Evolutionary conservation across 371 early-diverging fungal species (phyloP), one percentile per base, ranked within the genome.

Genomic region (Circinella minor): DNA sequence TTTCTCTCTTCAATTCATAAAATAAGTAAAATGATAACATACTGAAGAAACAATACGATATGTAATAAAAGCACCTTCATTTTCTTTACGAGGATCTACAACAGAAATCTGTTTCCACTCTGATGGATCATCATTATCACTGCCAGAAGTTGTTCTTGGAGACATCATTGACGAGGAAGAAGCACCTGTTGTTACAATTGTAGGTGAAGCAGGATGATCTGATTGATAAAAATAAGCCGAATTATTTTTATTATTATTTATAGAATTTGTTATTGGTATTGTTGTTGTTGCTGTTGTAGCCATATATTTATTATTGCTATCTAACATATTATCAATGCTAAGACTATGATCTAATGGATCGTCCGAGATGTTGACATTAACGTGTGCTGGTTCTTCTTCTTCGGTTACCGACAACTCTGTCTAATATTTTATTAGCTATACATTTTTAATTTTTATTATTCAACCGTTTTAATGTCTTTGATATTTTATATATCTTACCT

Each of bases 1-100:
- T n/a, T n/a, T n/a, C n/a, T 15, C 0, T 13, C 8, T 15, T n/a
- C 51, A 13, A 13, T 13, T 51, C 51, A 17, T 51, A 51, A 17
- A 51, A 51, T 9, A 43, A 43, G 11, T 43, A 43, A 43, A 43
- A 51, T 46, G 7, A 4, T 6, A 3, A 43, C 72, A 69, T 78
- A 81, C 95, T 75, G 87, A 81, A 17, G 96, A 94, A 14, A 84
- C 87, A 48, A 98, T 88, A 46, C 91, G 81, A 76, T 97, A 98
- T 1, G 94, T 91, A 36, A 97, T 90, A 76, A 86, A 95, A n/a
- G 93, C 90, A 49, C 89, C 87, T 65, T 97, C 97, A 27, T 89
- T 91, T 76, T 96, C 95, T 80, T 95, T 96, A 66, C 92, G 88
- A 34, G 96, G 92, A 57, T 95, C 93, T 9, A 77, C 80, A 11